A percentile compares a stretch with the other conserved stretches of the same genome.
Evolutionary conservation across 2,329 filamentous ascomycete genomes (phyloP).

Genomic region (Cytospora schulzeri): DNA sequence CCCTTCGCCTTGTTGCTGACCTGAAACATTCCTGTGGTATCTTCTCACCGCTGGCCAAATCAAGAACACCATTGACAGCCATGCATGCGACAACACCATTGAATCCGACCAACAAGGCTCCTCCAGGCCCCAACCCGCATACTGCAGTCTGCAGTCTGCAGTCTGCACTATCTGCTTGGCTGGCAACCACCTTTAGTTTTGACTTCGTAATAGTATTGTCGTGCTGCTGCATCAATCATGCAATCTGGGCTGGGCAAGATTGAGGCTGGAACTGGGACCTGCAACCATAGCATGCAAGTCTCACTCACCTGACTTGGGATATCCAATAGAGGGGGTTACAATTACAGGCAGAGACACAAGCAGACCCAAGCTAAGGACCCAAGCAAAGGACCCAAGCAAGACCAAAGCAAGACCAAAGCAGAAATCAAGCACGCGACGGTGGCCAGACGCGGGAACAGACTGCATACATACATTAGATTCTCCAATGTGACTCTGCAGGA

Average conservation of each 20-base stretch:
- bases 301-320: background rate
- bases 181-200: background rate
- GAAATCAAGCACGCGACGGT: too few relatives aligned
- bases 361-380: too few relatives aligned
- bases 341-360: too few relatives aligned
- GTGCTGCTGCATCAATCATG: background rate
- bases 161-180: background rate
- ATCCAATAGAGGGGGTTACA: background rate
- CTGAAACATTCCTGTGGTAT: background rate
- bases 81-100: background rate
- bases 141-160: background rate
- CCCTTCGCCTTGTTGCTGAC: background rate
- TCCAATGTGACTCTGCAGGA: conserved; percentile 14
- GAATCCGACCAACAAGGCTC: background rate
- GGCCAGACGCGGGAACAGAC: conserved; percentile 3
- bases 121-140: background rate
- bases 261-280: background rate
- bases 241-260: background rate
- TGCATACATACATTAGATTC: background rate
- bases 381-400: too few relatives aligned
- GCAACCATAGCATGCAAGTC: background rate
- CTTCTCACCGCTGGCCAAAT: background rate
- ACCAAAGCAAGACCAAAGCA: too few relatives aligned
- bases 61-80: background rate
- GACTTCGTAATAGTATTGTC: background rate